A percentile compares a stretch with the other conserved stretches of the same genome.
phyloP scores from a whole-genome alignment of 768 basidiomycete species.

The Suillus hirtellus region DNA sequence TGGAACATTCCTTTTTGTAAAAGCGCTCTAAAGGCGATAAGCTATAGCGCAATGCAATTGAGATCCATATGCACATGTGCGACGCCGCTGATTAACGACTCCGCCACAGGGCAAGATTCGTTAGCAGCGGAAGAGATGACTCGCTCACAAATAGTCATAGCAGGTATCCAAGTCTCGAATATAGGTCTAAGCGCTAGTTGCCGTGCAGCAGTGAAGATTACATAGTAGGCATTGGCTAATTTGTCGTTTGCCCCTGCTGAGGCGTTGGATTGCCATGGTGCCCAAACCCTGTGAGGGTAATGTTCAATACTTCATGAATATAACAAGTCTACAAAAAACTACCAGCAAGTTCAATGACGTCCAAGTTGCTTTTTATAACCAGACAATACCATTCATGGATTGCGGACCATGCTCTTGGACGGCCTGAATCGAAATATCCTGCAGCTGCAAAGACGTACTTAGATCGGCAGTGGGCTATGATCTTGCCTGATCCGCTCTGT shows the following conservation, averaged over 20 bases:
- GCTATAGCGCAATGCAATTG: constrained; percentile 51
- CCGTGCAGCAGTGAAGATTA: constrained; percentile 54
- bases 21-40: constrained; percentile 48
- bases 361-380: constrained; percentile 71
- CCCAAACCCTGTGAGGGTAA: constrained; percentile 46
- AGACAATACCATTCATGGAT: constrained; percentile 58
- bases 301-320: constrained; percentile 1
- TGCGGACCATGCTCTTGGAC: constrained; percentile 12
- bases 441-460: constrained; percentile 36
- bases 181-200: constrained; percentile 54
- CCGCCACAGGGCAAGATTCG: constrained; percentile 4
- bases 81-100: constrained; percentile 39
- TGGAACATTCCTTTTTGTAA: constrained; percentile 22
- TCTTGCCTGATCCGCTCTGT: constrained; percentile 53
- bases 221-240: constrained; percentile 53
- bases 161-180: constrained; percentile 58
- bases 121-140: constrained; percentile 10
- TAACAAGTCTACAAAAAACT: neutral
- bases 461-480: neutral
- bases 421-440: constrained; percentile 42
- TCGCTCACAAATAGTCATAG: constrained; percentile 52
- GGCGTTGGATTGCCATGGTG: constrained; percentile 48
- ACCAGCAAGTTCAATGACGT: constrained; percentile 77
- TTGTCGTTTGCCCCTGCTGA: constrained; percentile 49
- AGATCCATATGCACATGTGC: constrained; percentile 46